Conservation (phyloP, 176 grass and related monocot genomes). For the Alopecurus myosuroides region DNA sequence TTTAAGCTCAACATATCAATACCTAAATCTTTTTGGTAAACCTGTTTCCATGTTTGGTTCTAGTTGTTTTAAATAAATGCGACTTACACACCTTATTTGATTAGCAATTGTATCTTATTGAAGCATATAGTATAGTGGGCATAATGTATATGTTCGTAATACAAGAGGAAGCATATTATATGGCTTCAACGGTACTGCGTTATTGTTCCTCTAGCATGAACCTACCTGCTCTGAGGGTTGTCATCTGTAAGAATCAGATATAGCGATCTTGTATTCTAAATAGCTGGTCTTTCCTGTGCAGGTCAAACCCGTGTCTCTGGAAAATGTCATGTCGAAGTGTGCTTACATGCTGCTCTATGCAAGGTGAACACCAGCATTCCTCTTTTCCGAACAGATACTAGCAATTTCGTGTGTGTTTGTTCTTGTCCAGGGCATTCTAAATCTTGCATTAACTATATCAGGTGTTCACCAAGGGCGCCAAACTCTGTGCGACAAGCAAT, state of each 20-base stretch:
- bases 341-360: conserved; percentile 97
- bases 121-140: background rate
- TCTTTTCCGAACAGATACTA: background rate
- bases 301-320: conserved; percentile 68
- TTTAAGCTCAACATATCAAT: background rate
- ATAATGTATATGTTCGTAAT: background rate
- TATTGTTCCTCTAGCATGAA: background rate
- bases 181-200: background rate
- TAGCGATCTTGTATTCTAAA: conserved; percentile 13
- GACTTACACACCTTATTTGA: background rate
- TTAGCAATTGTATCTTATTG: background rate
- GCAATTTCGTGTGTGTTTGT: background rate
- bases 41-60: conserved; percentile 4
- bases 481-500: conserved; percentile 57
- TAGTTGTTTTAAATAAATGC: background rate
- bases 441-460: conserved; percentile 20
- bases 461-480: conserved; percentile 86
- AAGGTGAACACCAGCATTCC: conserved; percentile 40
- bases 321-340: conserved; percentile 69
- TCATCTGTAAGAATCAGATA: background rate
- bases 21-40: background rate
- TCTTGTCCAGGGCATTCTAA: conserved; percentile 23
- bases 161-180: background rate
- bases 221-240: background rate
- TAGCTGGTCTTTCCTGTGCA: conserved; percentile 28